These are phyloP conservation scores for Saturnispora mendoncae DNA, from an alignment of 805 yeast species.

Conservation along the genomic window DNA sequence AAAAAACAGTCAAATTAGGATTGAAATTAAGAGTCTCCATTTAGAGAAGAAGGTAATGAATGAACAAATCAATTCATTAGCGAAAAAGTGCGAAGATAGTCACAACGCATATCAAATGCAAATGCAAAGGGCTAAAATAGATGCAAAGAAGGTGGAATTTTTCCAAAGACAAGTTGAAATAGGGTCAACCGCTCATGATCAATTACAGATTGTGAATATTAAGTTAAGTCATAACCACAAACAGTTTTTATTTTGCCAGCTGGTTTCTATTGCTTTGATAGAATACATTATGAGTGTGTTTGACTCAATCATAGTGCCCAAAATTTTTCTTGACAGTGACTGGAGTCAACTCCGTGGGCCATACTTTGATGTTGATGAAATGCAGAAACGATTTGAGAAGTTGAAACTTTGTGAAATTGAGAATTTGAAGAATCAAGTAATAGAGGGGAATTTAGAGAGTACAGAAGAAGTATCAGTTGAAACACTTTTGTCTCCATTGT, in stretches of 20 bases:
- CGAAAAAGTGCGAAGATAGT: background rate
- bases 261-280: background rate
- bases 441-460: background rate
- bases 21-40: background rate
- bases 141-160: background rate
- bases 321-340: background rate
- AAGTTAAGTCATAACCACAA: background rate
- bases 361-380: background rate
- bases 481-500: too few relatives aligned
- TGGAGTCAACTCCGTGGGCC: background rate
- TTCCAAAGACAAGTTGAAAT: background rate
- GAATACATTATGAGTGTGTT: background rate
- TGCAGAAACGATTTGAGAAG: background rate
- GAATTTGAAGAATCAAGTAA: background rate
- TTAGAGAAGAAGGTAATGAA: background rate
- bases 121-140: background rate
- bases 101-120: background rate
- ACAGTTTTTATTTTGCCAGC: background rate
- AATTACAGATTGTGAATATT: background rate
- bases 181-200: background rate
- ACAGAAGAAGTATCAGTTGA: background rate
- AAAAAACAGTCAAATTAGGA: background rate
- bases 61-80: background rate
- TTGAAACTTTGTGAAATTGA: background rate
- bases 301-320: background rate